Evolutionary conservation across 139 green algal genomes (phyloP).

Genomic region (Diplosphaera chodatii): DNA sequence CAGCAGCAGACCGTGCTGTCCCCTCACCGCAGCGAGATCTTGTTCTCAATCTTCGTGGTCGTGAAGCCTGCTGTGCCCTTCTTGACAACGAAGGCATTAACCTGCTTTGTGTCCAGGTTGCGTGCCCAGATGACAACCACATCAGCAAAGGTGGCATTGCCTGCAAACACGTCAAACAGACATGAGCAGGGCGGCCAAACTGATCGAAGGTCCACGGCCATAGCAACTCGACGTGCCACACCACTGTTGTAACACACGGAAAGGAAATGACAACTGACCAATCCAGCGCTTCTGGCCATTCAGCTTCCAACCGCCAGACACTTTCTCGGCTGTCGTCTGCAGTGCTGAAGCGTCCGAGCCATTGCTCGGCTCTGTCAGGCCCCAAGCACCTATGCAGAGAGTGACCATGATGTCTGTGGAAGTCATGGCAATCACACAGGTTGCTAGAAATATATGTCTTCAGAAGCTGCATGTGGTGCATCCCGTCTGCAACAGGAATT

Average conservation of each 20-base stretch:
- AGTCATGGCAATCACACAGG: no score
- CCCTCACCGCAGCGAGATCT: constrained; percentile 75
- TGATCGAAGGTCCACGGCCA: no score
- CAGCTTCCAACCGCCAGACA: constrained; percentile 75
- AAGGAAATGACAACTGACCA: constrained; percentile 20
- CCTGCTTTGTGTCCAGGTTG: constrained; percentile 55
- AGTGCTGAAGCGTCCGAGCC: constrained; percentile 79
- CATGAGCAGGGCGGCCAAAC: no score
- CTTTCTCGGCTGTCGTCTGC: constrained; percentile 63
- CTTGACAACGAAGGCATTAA: constrained; percentile 89
- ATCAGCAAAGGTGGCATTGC: constrained; percentile 90
- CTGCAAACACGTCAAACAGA: no score
- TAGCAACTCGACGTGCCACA: no score
- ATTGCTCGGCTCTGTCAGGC: constrained; percentile 85
- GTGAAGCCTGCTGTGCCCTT: constrained; percentile 74
- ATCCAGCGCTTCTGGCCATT: constrained; percentile 95
- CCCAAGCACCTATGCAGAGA: constrained; percentile 76
- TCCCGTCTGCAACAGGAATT: no score
- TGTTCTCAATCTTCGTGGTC: constrained; percentile 88
- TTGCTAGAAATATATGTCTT: no score
- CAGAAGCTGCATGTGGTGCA: no score
- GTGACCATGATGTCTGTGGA: no score
- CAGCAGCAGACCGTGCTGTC: no score
- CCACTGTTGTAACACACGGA: no score
- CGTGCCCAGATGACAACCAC: constrained; percentile 78